Percentiles rank a stretch among this genome's conserved stretches.
Conservation (phyloP, 192 early-diverging fungal species). For the Coemansia sp. region DNA sequence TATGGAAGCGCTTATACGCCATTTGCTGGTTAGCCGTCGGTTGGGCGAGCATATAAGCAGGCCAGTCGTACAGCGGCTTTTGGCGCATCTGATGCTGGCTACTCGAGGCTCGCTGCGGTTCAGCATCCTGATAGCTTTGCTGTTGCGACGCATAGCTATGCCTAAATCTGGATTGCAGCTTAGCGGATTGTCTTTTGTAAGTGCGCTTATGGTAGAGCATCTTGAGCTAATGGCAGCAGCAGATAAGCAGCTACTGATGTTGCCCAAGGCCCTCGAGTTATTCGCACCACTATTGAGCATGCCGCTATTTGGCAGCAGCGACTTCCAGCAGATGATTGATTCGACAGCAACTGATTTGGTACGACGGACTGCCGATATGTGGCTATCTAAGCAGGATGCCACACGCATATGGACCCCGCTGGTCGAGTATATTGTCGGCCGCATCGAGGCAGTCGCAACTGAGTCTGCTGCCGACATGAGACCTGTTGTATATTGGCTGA, state of each 20-base stretch:
- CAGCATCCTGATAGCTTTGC: slow-evolving; percentile 7
- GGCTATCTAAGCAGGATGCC: slow-evolving; percentile 7
- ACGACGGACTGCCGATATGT: slow-evolving; percentile 10
- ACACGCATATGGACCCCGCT: slow-evolving; percentile 24
- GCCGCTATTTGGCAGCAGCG: background rate
- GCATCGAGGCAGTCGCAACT: background rate
- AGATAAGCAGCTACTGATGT: background rate
- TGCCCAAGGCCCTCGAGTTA: slow-evolving; percentile 3
- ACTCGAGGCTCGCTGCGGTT: slow-evolving; percentile 18
- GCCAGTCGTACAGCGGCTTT: slow-evolving; percentile 21
- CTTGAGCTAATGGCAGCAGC: background rate
- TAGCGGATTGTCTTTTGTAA: slow-evolving; percentile 15
- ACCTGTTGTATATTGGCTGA: slow-evolving; percentile 4
- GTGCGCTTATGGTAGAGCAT: slow-evolving; percentile 11
- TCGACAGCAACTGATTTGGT: slow-evolving; percentile 19
- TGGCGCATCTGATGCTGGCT: slow-evolving; percentile 31
- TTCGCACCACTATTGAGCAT: slow-evolving; percentile 10
- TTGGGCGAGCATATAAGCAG: slow-evolving; percentile 10
- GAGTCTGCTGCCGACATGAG: no score
- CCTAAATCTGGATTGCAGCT: background rate
- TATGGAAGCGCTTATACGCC: slow-evolving; percentile 29
- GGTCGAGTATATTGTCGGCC: slow-evolving; percentile 5
- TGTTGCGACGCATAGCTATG: slow-evolving; percentile 7
- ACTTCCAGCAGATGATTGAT: slow-evolving; percentile 16
- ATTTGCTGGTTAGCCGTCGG: slow-evolving; percentile 21